Base-by-base conservation (phyloP, 768 basidiomycete species). In the Lactarius hatsudake region DNA sequence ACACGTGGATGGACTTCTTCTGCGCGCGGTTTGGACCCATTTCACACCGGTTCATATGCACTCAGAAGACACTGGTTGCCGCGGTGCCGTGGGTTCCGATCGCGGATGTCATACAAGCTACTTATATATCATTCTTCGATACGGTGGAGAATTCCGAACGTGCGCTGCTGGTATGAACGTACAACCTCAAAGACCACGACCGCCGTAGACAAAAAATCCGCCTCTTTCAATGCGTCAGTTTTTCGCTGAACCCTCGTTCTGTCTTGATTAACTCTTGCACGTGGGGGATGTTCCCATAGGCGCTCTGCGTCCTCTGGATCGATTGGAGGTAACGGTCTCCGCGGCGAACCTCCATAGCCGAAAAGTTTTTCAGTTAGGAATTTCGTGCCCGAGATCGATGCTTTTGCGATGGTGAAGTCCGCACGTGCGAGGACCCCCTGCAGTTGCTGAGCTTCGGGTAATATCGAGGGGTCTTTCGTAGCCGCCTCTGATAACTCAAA, bases 321-420 rank as follows among this genome's bases (percentile, higher is more conserved):
- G 18, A 90, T 86, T 12, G 89, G 87, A 57, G 85, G 83, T 58
- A 96, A 82, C 15, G 95, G 95, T 73, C 83, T 85, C 62, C 94
- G 82, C n/a, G 93, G 88, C 30, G 78, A 73, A 0, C 93, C 93
- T 17, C 93, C 92, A 74, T 94, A 95, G 10, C 93, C 93, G 70
- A 89, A 83, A 23, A 90, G 74, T 73, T 83, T 89, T 75, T 92
- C 80, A 17, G 94, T 77, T 51, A 91, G 81, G 73, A 80, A 88
- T 77, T 96, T 96, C n/a, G 90, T 94, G 6, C 94, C 94, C 7
- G 89, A 78, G 68, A 96, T 87, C 2, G 87, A 87, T 2, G 86
- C 78, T 73, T 90, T 89, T 30, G 89, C 84, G 71, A 94, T 88
- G 7, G 91, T 89, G 70, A 81, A 88, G 75, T 97, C 95, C 6